phyloP scores from a whole-genome alignment of 2,329 filamentous ascomycete species.

The Dothiorella sarmentorum region DNA sequence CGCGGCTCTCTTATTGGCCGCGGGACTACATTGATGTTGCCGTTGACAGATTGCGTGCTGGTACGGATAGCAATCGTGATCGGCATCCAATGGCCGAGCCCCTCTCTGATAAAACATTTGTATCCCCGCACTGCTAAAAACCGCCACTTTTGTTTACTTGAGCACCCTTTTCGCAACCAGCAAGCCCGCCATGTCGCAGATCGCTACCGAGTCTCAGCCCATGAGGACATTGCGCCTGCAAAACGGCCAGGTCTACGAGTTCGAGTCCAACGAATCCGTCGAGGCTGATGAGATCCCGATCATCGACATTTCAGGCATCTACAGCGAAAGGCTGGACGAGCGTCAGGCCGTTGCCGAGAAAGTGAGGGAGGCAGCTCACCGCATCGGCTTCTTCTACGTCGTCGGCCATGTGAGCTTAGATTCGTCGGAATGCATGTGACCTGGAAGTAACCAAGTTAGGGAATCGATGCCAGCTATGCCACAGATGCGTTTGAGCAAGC shows the following conservation, averaged over 20 bases:
- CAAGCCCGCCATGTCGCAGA: not conserved
- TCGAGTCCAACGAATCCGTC: constrained; percentile 21
- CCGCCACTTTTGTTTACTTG: no score
- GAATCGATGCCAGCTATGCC: constrained; percentile 30
- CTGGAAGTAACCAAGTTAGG: constrained; percentile 14
- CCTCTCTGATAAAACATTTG: no score
- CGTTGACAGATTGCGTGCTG: no score
- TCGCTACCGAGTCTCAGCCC: not conserved
- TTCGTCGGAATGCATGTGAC: not conserved
- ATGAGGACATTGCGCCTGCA: constrained; percentile 19
- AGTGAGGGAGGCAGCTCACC: constrained; percentile 19
- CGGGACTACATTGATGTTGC: no score
- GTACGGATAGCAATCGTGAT: no score
- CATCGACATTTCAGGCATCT: constrained; percentile 21
- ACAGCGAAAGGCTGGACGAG: constrained; percentile 19
- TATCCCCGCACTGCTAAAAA: no score
- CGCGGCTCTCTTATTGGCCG: no score
- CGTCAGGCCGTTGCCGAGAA: constrained; percentile 21
- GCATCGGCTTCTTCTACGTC: constrained; percentile 23
- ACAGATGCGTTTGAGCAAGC: constrained; percentile 37
- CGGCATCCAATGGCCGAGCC: no score
- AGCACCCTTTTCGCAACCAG: no score
- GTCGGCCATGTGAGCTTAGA: constrained; percentile 19
- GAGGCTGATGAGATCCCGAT: constrained; percentile 24
- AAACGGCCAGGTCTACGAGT: constrained; percentile 21